Conservation (phyloP, 192 early-diverging fungal genomes). For the Lobosporangium transversale region DNA sequence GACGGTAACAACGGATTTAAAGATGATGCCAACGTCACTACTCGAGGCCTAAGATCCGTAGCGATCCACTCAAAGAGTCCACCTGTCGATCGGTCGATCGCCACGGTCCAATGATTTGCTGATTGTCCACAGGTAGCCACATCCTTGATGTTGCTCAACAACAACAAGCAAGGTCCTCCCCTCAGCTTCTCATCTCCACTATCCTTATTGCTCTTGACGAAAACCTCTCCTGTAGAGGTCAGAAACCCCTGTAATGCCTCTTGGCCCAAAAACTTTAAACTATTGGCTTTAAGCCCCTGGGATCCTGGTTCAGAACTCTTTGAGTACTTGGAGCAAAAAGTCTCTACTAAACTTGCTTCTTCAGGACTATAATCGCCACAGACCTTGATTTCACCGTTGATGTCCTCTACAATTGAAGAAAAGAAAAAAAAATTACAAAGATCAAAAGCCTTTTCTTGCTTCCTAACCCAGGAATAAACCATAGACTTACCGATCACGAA, state of each 20-base stretch:
- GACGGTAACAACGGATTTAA: no score
- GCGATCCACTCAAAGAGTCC: slow-evolving; percentile 17
- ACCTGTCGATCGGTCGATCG: slow-evolving; percentile 4
- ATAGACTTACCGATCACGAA: slow-evolving; percentile 8
- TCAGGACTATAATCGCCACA: slow-evolving; percentile 9
- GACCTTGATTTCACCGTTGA: neutral
- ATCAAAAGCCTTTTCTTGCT: neutral
- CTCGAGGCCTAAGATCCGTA: neutral
- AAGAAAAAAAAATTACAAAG: neutral
- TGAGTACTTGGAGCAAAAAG: neutral
- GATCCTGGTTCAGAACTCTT: neutral
- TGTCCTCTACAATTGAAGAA: neutral
- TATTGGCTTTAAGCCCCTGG: neutral
- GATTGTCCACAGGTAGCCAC: slow-evolving; percentile 29
- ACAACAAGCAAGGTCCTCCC: neutral
- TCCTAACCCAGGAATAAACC: neutral
- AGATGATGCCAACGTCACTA: neutral
- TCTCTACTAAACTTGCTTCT: slow-evolving; percentile 1
- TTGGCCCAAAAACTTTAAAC: slow-evolving; percentile 10
- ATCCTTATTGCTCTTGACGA: neutral
- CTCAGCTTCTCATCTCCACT: neutral
- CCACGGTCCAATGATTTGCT: slow-evolving; percentile 18
- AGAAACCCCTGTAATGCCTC: slow-evolving; percentile 25
- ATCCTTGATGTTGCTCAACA: slow-evolving; percentile 7
- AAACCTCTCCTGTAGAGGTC: slow-evolving; percentile 5